Evolutionary conservation across 2,329 filamentous ascomycete genomes (phyloP).

Genomic region (Verticillium zaregamsianum): DNA sequence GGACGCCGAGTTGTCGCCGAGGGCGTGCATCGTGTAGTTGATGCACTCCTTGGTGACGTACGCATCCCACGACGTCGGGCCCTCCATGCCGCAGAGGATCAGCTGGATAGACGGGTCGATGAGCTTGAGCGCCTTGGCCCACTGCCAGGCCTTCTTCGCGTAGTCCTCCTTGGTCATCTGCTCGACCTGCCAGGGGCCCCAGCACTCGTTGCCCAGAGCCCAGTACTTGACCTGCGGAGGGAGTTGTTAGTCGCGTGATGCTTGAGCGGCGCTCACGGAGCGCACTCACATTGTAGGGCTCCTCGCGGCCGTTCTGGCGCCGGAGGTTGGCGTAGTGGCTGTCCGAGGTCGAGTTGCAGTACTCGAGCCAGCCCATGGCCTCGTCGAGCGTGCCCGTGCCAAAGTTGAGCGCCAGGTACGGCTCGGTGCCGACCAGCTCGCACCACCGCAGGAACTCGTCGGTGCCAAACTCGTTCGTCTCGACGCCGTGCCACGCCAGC

Average conservation of each 20-base stretch:
- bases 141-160: conserved; percentile 64
- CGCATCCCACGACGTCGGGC: conserved; percentile 66
- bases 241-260: background rate
- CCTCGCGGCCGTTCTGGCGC: conserved; percentile 66
- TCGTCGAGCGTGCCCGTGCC: conserved; percentile 61
- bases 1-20: conserved; percentile 25
- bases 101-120: conserved; percentile 64
- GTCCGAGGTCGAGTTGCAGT: conserved; percentile 75
- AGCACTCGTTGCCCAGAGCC: conserved; percentile 75
- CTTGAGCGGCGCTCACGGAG: too few species aligned
- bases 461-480: conserved; percentile 77
- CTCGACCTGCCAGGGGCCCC: conserved; percentile 63
- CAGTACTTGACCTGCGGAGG: conserved; percentile 66
- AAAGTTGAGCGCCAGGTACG: conserved; percentile 77
- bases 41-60: conserved; percentile 68
- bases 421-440: conserved; percentile 66
- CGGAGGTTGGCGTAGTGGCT: conserved; percentile 81
- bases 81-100: conserved; percentile 72
- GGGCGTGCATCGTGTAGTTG: conserved; percentile 28
- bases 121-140: conserved; percentile 69
- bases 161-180: conserved; percentile 68
- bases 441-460: conserved; percentile 87
- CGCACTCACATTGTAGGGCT: conserved; percentile 60
- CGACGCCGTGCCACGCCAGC: conserved; percentile 73
- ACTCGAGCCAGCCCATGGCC: conserved; percentile 68